A percentile compares a stretch with the other conserved stretches of the same genome.
Conservation (phyloP, 73 alveolate species). For the Tetrahymena elliotti region DNA sequence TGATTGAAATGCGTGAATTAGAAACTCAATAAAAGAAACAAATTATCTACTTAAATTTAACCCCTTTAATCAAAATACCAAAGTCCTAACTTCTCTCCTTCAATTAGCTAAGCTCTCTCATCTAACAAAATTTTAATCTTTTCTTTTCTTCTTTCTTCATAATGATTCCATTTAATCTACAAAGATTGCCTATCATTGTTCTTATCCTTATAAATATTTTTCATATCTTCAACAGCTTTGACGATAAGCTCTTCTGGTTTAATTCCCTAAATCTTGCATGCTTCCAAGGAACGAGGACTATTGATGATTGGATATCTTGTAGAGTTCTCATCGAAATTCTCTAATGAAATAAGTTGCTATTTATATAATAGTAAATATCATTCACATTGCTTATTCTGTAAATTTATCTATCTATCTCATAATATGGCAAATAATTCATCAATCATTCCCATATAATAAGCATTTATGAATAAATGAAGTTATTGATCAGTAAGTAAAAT, state of each 20-base stretch:
- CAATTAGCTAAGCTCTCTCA: slow-evolving; percentile 8
- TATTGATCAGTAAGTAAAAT: background rate
- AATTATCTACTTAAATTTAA: background rate
- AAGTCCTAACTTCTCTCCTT: slow-evolving; percentile 18
- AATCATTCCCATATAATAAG: background rate
- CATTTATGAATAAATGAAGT: no score
- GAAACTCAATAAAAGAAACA: background rate
- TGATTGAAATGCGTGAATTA: background rate
- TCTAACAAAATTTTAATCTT: slow-evolving; percentile 20
- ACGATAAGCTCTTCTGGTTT: slow-evolving; percentile 55
- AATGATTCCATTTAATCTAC: slow-evolving; percentile 25
- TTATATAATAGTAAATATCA: background rate
- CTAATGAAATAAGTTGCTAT: background rate
- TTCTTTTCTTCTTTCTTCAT: slow-evolving; percentile 35
- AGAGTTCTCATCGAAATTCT: background rate
- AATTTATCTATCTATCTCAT: background rate
- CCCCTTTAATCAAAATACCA: background rate
- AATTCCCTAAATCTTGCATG: slow-evolving; percentile 56
- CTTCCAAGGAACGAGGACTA: slow-evolving; percentile 66
- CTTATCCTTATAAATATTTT: background rate
- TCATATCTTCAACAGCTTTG: slow-evolving; percentile 24
- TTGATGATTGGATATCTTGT: slow-evolving; percentile 16
- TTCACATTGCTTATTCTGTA: no score
- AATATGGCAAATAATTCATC: background rate
- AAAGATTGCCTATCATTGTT: background rate